These are phyloP conservation scores for Canavalia ensiformis DNA, from an alignment of 306 rosid species.

Conservation along the genomic window DNA sequence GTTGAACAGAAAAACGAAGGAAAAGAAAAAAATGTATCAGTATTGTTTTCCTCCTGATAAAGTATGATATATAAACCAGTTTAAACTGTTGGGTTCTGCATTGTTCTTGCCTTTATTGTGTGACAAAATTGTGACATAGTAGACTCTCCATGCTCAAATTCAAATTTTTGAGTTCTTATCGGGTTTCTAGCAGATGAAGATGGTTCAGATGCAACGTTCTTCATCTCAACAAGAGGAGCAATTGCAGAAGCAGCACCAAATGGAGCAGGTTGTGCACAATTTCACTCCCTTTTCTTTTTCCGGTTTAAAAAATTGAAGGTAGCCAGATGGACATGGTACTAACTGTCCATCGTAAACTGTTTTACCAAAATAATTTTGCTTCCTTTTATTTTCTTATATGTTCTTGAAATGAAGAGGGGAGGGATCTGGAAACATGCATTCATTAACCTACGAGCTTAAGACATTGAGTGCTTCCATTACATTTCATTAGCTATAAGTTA, in stretches of 20 bases:
- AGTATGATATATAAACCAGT: background rate
- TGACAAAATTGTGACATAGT: constrained; percentile 7
- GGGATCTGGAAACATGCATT: background rate
- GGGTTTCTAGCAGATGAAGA: constrained; percentile 65
- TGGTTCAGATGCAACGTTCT: constrained; percentile 80
- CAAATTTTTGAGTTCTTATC: constrained; percentile 34
- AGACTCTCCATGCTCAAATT: constrained; percentile 29
- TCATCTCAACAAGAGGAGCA: constrained; percentile 82
- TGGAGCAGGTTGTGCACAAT: constrained; percentile 66
- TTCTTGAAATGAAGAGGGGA: no score
- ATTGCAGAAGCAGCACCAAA: constrained; percentile 47
- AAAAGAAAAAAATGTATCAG: background rate
- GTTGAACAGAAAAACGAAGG: background rate
- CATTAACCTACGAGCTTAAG: no score
- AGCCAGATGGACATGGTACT: constrained; percentile 23
- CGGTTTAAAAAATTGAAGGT: background rate
- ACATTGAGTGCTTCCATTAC: no score
- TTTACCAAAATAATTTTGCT: no score
- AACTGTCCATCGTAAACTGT: no score
- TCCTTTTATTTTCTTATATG: no score
- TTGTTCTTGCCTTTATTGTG: background rate
- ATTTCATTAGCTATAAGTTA: no score
- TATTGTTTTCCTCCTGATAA: no score
- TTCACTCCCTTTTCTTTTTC: background rate
- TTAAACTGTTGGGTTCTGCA: background rate